Base-by-base conservation (phyloP, 116 monocot genomes). In the Iris pallida region DNA sequence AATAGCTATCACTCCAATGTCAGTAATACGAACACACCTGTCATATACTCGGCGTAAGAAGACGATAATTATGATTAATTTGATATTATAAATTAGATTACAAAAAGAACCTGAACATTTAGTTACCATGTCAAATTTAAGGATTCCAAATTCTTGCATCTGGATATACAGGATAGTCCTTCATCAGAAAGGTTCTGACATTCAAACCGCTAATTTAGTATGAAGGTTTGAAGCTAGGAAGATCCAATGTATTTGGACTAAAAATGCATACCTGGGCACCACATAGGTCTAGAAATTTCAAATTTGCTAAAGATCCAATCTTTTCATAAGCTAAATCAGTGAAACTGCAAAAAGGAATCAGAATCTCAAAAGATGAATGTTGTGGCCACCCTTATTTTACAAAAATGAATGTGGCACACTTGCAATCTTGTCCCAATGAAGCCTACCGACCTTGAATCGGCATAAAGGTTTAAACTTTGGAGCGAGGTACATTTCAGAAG, bases 91-190 rank as follows among this genome's bases (percentile, higher is more conserved):
- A 19, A 30, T 65, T 53, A 65, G 19, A 65, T 59, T 53, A 43
- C 68, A 49, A 17, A 45, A 16, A 41, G 9, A 8, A 8, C 1
- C 8, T 71, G 45, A 46, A 9, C 17, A n/a, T 53, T 57, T 9
- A 67, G 15, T 81, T 78, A 95, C 95, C 95, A 95, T 64, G 89
- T 92, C 81, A 96, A 81, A 61, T 92, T 96, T 40, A 96, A 68
- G 30, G 83, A 87, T 70, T 71, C 70, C 66, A 96, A 76, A 74
- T 81, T 57, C 65, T 61, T 76, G 87, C 89, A 92, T 77, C 54
- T 73, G 14, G 89, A 80, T 73, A 96, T 89, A 55, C 75, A 73
- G 1, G 82, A 79, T 57, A 96, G 79, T 13, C 87, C 89, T 55
- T 79, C 57, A 81, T 96, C 96, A 63, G 92, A 83, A 45, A 96